Evolutionary conservation across 2,329 filamentous ascomycete genomes (phyloP).

Genomic region (Epicoccum sorghinum): DNA sequence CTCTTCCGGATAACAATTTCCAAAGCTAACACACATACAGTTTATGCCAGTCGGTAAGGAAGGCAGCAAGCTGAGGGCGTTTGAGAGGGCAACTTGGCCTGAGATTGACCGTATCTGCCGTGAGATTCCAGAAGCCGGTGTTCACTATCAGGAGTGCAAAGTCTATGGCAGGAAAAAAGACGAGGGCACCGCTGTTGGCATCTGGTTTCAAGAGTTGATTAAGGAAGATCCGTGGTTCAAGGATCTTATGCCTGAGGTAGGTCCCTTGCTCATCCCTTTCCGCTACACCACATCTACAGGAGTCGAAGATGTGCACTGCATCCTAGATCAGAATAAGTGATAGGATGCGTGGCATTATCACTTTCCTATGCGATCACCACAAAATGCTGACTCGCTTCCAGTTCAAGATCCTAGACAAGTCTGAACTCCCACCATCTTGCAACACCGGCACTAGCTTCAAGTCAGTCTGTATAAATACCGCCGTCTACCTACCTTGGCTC

Average conservation of each 20-base stretch:
- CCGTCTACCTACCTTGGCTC: constrained; percentile 86
- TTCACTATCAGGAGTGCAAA: constrained; percentile 72
- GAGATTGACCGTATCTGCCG: constrained; percentile 54
- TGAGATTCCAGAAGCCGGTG: constrained; percentile 75
- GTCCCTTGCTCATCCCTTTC: constrained; percentile 19
- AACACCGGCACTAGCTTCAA: constrained; percentile 78
- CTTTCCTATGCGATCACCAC: not conserved
- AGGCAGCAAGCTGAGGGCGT: constrained; percentile 47
- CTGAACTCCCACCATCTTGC: constrained; percentile 65
- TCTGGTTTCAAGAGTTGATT: constrained; percentile 72
- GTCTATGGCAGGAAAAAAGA: constrained; percentile 71
- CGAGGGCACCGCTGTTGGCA: constrained; percentile 56
- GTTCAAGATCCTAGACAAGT: constrained; percentile 66
- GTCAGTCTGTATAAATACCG: constrained; percentile 89
- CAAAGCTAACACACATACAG: no score
- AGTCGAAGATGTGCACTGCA: no score
- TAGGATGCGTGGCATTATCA: no score
- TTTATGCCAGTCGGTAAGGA: constrained; percentile 64
- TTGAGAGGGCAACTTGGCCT: constrained; percentile 54
- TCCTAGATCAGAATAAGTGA: no score
- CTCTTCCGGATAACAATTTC: no score
- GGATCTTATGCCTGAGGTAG: constrained; percentile 70
- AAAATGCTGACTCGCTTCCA: constrained; percentile 29
- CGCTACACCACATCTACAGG: not conserved
- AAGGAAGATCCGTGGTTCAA: constrained; percentile 75